Evolutionary conservation across 495 filamentous ascomycete genomes (phyloP), one percentile per base, ranked within the genome.

Genomic region (Penicillium antarcticum): DNA sequence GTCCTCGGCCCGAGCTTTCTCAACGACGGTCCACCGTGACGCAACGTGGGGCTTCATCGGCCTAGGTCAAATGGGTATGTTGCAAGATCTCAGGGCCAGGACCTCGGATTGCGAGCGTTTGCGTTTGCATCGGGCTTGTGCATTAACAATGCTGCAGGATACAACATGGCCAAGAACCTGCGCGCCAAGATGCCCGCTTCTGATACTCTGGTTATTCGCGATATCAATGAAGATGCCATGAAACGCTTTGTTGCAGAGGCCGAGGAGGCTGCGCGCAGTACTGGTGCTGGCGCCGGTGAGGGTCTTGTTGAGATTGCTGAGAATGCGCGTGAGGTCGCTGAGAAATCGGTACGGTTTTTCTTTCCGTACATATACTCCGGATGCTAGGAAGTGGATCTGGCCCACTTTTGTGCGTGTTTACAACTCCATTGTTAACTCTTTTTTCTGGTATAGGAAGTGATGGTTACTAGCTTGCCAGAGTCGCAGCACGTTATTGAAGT

Each of bases 161-260:
- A 87, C 50, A 84, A 87, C 56, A 95, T 95, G 90, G 90, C 90
- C n/a, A 82, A 80, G 64, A 95, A 94, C 59, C 73, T 95, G 1
- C 86, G 88, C 53, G 74, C 83, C 21, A 92, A 91, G 60, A 81
- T 94, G 9, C 75, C 88, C 4, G 74, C 80, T 2, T 72, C 68
- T 17, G 90, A 95, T 63, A 85, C 76, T 2, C 51, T 95, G 13
- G 71, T 82, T 18, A 65, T 95, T 16, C 87, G 83, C 49, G 90
- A 95, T 63, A 83, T 91, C 57, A 92, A 94, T 57, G 64, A 72
- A 19, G 75, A 77, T 36, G 78, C 82, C 1, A 75, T 77, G 13
- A 64, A 78, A 44, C 76, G 72, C 50, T 87, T 94, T 57, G 74
- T 77, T 11, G 59, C 78, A 13, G 87, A 91, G 61, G 75, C 80